phyloP scores from a whole-genome alignment of 306 rosid genomes.

The Medicago lupulina region DNA sequence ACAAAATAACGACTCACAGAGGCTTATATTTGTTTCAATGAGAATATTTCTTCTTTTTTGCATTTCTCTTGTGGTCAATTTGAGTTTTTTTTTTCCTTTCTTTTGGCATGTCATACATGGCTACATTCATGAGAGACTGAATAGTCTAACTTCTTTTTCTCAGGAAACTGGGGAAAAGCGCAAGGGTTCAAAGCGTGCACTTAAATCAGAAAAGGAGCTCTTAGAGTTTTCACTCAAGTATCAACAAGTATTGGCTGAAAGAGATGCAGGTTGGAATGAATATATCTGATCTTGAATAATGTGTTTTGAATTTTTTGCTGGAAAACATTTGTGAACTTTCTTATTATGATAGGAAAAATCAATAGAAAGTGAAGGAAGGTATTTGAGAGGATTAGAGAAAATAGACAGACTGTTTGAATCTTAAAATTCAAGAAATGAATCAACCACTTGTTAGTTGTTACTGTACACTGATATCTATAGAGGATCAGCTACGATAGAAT shows the following conservation, averaged over 20 bases:
- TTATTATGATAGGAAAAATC: not conserved
- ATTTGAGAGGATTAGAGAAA: slow-evolving; percentile 10
- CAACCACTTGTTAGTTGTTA: not conserved
- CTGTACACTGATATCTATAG: not conserved
- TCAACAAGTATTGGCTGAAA: slow-evolving; percentile 87
- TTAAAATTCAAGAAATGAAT: not conserved
- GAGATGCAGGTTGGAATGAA: slow-evolving; percentile 72
- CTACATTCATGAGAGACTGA: slow-evolving; percentile 31
- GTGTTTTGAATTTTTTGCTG: slow-evolving; percentile 29
- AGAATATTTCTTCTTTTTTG: not conserved
- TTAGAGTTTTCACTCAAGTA: slow-evolving; percentile 87
- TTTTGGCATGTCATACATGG: slow-evolving; percentile 24
- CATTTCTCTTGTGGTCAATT: slow-evolving; percentile 20
- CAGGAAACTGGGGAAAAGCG: slow-evolving; percentile 85
- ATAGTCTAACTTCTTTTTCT: slow-evolving; percentile 35
- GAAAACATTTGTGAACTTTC: slow-evolving; percentile 37
- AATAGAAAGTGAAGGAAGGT: slow-evolving; percentile 8
- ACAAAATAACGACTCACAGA: not conserved
- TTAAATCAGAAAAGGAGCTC: slow-evolving; percentile 90
- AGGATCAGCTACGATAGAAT: not conserved
- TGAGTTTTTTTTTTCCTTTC: slow-evolving; percentile 11
- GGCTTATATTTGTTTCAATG: not conserved
- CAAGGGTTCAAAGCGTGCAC: slow-evolving; percentile 74
- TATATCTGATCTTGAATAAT: slow-evolving; percentile 33
- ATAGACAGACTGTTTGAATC: not conserved